Percentiles rank a stretch among this genome's conserved stretches.
Evolutionary conservation across 2,329 filamentous ascomycete genomes (phyloP).

Genomic region (Hypoxylon sp.): DNA sequence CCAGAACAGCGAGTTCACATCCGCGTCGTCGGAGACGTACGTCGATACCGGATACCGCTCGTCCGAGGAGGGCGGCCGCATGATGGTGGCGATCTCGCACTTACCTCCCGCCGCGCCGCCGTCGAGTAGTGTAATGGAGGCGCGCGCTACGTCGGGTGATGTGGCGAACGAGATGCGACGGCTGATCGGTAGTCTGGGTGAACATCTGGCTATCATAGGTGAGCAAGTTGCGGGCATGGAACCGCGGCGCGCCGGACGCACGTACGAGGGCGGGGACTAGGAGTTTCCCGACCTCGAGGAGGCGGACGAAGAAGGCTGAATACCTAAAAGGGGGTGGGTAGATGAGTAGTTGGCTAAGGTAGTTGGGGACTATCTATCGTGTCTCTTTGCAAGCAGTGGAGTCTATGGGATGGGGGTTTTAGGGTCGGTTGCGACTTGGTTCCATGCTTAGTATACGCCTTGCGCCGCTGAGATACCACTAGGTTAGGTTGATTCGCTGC

Average conservation of each 20-base stretch:
- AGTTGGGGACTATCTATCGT: neutral
- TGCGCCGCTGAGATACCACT: neutral
- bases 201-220: slow-evolving; percentile 62
- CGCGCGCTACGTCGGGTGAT: slow-evolving; percentile 62
- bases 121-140: slow-evolving; percentile 65
- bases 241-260: slow-evolving; percentile 44
- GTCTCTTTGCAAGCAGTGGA: slow-evolving; percentile 4
- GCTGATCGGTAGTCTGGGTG: slow-evolving; percentile 61
- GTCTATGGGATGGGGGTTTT: neutral
- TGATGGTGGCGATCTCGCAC: slow-evolving; percentile 9
- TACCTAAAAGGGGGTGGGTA: too few relatives aligned
- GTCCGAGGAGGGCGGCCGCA: neutral
- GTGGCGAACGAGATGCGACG: slow-evolving; percentile 64
- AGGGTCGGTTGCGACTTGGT: neutral
- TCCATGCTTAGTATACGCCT: neutral
- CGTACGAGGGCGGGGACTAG: slow-evolving; percentile 21
- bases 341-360: too few relatives aligned
- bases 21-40: slow-evolving; percentile 32
- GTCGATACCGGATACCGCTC: slow-evolving; percentile 18
- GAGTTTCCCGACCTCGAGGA: neutral
- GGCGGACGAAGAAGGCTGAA: neutral
- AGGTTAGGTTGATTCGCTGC: neutral
- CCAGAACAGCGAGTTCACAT: slow-evolving; percentile 27
- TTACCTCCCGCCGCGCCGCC: slow-evolving; percentile 60
- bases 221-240: slow-evolving; percentile 58